Base-by-base conservation (phyloP, 2,329 filamentous ascomycete genomes). In the Mycocentrospora acerina region DNA sequence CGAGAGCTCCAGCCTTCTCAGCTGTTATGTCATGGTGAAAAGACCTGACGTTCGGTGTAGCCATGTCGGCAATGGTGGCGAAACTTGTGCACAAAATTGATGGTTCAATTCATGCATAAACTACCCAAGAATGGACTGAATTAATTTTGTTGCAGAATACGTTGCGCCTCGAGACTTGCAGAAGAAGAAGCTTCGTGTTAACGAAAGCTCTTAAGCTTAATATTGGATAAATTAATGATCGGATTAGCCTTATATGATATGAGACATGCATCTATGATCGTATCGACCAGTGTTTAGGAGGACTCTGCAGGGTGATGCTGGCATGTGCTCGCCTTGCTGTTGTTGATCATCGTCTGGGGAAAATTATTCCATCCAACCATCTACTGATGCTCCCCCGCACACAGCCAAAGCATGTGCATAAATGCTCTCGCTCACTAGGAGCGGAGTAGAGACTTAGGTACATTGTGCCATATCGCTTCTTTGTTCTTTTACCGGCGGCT, bases 1-100 rank as follows among this genome's bases (percentile, higher is more conserved):
- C 60, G 15, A 48, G 58, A 15, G 36, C 40, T 8, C 35, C 40
- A 13, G 39, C 37, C 22, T 51, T 51, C 16, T 46, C 42, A n/a
- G 42, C 35, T 19, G 40, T 40, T 19, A 43, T 29, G 31, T 40
- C 33, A 28, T 43, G 39, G 17, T 46, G 43, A 18, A 46, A 46
- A 10, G 43, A 46, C 9, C 28, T 42, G 26, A 43, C 24, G 7
- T 39, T 42, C 13, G 34, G 32, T 9, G 35, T 17, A 27, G 40
- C 40, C 39, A 46, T 46, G 5, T 17, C 37, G 26, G 28, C 16
- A 12, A 31, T 17, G 3, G n/a, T 17, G 14, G 14, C 18, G 7
- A 8, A 26, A n/a, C 13, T 3, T 17, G 14, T n/a, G 12, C 11
- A 12, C 7, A 22, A 29, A n/a, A 10, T n/a, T 14, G 25, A 3